These are phyloP conservation scores for Trametes versicolor DNA, from an alignment of 1,284 basidiomycete species.

Conservation along the genomic window DNA sequence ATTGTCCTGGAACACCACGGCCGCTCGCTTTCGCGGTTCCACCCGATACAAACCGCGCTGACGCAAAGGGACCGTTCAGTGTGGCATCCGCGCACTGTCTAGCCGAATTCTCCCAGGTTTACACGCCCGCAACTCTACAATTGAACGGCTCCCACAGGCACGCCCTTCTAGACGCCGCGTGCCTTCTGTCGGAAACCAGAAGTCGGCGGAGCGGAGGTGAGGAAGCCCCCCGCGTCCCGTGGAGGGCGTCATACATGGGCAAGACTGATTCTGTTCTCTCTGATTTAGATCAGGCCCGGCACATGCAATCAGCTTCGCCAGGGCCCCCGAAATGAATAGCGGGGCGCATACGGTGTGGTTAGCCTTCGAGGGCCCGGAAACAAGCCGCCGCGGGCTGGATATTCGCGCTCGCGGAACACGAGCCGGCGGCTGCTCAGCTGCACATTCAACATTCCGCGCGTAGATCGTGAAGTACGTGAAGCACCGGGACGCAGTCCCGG, in stretches of 20 bases:
- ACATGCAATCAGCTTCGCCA: constrained; percentile 15
- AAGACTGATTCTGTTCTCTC: constrained; percentile 5
- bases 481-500: constrained; percentile 5
- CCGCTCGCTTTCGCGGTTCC: no score
- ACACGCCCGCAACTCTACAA: constrained; percentile 3
- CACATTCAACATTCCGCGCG: background rate
- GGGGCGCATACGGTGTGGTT: constrained; percentile 12
- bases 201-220: constrained; percentile 10
- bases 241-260: background rate
- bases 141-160: constrained; percentile 4
- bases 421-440: background rate
- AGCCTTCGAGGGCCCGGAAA: constrained; percentile 9
- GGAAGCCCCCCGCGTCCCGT: background rate
- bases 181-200: constrained; percentile 5
- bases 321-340: constrained; percentile 1
- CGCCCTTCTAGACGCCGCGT: constrained; percentile 3
- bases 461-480: background rate
- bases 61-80: background rate
- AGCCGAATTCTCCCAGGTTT: background rate
- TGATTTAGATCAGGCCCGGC: constrained; percentile 7
- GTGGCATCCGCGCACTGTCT: background rate
- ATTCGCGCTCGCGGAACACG: constrained; percentile 6
- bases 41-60: no score
- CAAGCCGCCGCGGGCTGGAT: background rate
- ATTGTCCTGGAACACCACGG: no score